Percentiles rank a stretch among this genome's conserved stretches.
Conservation (phyloP, 2,329 filamentous ascomycete genomes). For the Xylariaceae sp. region DNA sequence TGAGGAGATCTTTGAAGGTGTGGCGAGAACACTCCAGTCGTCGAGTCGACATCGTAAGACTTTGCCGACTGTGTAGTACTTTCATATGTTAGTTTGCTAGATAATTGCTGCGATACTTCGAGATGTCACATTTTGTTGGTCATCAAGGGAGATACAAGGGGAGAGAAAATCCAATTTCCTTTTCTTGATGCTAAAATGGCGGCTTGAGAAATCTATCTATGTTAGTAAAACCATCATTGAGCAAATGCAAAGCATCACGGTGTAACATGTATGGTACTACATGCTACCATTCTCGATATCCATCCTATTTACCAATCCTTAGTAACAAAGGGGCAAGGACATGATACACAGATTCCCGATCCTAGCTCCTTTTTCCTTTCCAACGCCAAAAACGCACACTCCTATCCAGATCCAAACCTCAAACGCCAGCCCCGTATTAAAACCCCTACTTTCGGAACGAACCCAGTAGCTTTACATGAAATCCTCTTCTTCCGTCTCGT, state of each 20-base stretch:
- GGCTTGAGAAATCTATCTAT: no score
- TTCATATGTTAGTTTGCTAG: neutral
- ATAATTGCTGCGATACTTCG: neutral
- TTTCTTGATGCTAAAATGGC: no score
- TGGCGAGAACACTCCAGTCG: slow-evolving; percentile 2
- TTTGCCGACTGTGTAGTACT: neutral
- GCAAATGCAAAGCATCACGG: no score
- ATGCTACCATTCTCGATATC: no score
- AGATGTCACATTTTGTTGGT: neutral
- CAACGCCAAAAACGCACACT: slow-evolving; percentile 5
- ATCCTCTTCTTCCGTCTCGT: slow-evolving; percentile 32
- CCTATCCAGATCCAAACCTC: neutral
- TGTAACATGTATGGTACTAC: no score
- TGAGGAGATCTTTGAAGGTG: neutral
- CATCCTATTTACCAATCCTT: no score
- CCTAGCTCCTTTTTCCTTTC: neutral
- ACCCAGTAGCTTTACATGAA: slow-evolving; percentile 22
- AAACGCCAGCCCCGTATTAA: neutral
- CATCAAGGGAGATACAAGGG: neutral
- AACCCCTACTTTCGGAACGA: neutral
- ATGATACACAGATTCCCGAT: neutral
- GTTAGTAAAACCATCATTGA: no score
- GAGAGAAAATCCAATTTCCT: neutral
- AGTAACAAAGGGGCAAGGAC: neutral
- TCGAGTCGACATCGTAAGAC: neutral